These are phyloP conservation scores for Alternaria sp. DNA, from an alignment of 2,329 filamentous ascomycete species.

Conservation along the genomic window DNA sequence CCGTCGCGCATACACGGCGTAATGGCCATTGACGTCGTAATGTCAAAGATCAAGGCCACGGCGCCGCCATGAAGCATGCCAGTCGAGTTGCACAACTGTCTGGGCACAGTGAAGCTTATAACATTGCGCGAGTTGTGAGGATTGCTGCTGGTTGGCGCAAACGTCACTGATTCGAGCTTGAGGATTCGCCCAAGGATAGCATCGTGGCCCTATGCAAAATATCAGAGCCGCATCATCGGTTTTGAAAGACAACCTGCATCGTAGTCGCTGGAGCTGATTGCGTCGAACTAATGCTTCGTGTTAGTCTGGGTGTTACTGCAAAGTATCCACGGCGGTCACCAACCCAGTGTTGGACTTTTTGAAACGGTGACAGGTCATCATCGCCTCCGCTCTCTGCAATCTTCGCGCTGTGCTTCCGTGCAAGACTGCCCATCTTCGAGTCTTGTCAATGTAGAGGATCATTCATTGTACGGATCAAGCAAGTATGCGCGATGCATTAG, in stretches of 20 bases:
- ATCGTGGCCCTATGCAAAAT: conserved; percentile 41
- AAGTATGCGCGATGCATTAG: conserved; percentile 6
- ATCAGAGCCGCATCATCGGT: conserved; percentile 10
- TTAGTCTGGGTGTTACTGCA: conserved; percentile 3
- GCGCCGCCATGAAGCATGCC: conserved; percentile 64
- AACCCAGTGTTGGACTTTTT: conserved; percentile 33
- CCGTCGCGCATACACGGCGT: conserved; percentile 39
- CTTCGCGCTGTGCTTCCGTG: conserved; percentile 6
- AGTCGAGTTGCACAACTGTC: conserved; percentile 53
- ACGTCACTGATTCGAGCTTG: conserved; percentile 46
- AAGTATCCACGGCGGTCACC: background rate
- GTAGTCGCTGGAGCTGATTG: conserved; percentile 31
- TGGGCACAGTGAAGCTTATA: conserved; percentile 56
- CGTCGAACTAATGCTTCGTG: conserved; percentile 29
- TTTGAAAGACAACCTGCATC: conserved; percentile 23
- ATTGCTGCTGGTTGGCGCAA: conserved; percentile 34
- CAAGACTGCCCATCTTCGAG: conserved; percentile 7
- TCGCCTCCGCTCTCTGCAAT: conserved; percentile 1
- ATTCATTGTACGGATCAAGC: background rate
- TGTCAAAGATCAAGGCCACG: conserved; percentile 64
- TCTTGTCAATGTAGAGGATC: conserved; percentile 2
- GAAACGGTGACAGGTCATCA: conserved; percentile 23
- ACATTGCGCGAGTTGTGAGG: conserved; percentile 49
- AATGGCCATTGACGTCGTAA: conserved; percentile 57
- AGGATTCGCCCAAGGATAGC: conserved; percentile 39